Base-by-base conservation (phyloP, 1,139 yeast genomes). In the Saccharomycopsis hybrid region DNA sequence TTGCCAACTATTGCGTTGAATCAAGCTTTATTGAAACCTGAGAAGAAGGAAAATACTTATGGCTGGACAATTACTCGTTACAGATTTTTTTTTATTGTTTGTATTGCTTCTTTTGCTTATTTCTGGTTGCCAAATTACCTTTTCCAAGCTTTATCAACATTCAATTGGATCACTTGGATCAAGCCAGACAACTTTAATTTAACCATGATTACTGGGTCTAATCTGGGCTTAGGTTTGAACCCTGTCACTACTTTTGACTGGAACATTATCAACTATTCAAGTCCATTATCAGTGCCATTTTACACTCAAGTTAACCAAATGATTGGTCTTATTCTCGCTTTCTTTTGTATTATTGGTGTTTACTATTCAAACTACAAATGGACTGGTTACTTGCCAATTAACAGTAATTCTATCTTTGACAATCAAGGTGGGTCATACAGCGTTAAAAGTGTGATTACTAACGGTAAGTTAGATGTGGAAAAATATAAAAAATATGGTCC, bases 121-220 rank as follows among this genome's bases (percentile, higher is more conserved):
- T 75, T 69, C 59, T 81, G 85, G 84, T 41, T 80, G 24, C 86
- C 86, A 11, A 67, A 69, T 50, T 78, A 70, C 54, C 56, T 79
- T 5, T 76, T 78, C 60, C 62, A 63, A 43, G 80, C 80, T 0
- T 61, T 80, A 13, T 70, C 77, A 2, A 64, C 67, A 13, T 80
- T 80, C 64, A 78, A 76, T 60, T 80, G 85, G 85, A 72, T 76
- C 62, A 73, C 80, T 3, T 81, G 86, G 86, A 78, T 80, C 46
- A 65, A 70, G 3, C 85, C 85, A 24, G 57, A 70, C 37, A 80
- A 77, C 59, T 67, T 75, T 56, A 71, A 73, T 51, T 62, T 82
- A 46, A 82, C 80, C 7, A 66, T 69, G 7, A 66, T 82, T 40
- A 77, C 82, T 2, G 88, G 87, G 2, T 62, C 72, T 2, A 57